These are phyloP conservation scores for Nothophoma quercina DNA, from an alignment of 2,329 filamentous ascomycete species.

Conservation along the genomic window DNA sequence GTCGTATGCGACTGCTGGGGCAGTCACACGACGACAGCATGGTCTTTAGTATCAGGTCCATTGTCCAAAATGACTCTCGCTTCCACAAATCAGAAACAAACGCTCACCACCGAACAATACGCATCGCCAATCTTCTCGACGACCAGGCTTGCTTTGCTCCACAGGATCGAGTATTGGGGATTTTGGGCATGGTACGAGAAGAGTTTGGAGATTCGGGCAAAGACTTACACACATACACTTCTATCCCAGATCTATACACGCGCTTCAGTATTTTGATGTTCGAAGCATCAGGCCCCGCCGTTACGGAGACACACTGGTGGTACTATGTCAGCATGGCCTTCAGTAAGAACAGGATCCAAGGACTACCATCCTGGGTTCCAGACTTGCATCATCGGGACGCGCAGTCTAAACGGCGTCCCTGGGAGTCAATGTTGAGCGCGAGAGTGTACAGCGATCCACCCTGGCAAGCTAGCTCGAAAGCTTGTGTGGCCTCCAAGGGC, in stretches of 20 bases:
- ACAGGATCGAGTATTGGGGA: slow-evolving; percentile 5
- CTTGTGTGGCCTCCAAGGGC: not conserved
- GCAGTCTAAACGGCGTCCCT: not conserved
- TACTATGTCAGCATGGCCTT: slow-evolving; percentile 7
- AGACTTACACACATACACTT: not conserved
- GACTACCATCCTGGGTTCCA: slow-evolving; percentile 8
- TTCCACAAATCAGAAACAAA: not conserved
- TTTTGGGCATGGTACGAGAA: slow-evolving; percentile 5
- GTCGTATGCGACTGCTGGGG: not conserved
- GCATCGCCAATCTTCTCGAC: slow-evolving; percentile 7
- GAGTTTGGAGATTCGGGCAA: not conserved
- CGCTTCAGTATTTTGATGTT: slow-evolving; percentile 2
- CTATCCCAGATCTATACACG: slow-evolving; percentile 1
- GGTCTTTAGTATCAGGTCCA: not conserved
- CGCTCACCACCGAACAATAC: slow-evolving; percentile 3
- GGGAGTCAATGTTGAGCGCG: not conserved
- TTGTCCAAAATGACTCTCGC: not conserved
- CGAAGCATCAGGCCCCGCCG: not conserved
- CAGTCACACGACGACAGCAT: not conserved
- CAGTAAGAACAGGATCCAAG: slow-evolving; percentile 1
- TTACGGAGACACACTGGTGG: slow-evolving; percentile 3
- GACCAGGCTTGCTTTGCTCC: slow-evolving; percentile 1
- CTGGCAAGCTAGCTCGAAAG: slow-evolving; percentile 2
- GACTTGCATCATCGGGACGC: slow-evolving; percentile 1
- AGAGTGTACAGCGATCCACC: not conserved